phyloP scores from a whole-genome alignment of 2,329 filamentous ascomycete species.

The Neurospora sp. region DNA sequence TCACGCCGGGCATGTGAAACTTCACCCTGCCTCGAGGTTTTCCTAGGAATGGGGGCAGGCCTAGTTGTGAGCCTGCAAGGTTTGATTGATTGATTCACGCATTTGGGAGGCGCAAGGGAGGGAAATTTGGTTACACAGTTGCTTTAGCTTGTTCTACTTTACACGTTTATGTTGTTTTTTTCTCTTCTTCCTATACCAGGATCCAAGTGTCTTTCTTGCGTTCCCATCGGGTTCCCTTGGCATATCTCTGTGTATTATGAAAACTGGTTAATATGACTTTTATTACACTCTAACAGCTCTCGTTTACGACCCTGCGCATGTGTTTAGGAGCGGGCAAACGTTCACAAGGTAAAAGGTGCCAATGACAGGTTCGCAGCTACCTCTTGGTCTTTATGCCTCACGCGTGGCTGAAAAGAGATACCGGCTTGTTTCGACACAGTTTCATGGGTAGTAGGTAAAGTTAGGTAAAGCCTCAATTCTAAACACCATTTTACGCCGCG shows the following conservation, averaged over 20 bases:
- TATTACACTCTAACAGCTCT: background rate
- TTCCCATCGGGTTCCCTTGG: background rate
- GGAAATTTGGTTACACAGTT: constrained; percentile 1
- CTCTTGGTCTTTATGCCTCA: background rate
- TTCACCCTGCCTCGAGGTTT: constrained; percentile 1
- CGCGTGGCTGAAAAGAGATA: background rate
- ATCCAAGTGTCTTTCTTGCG: background rate
- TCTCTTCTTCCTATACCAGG: background rate
- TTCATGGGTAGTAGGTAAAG: background rate
- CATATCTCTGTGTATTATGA: background rate
- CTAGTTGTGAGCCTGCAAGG: background rate
- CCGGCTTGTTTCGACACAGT: background rate
- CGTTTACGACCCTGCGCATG: background rate
- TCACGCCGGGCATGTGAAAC: background rate
- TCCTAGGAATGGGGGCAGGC: background rate
- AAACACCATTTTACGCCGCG: background rate
- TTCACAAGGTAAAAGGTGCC: background rate
- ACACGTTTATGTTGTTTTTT: background rate
- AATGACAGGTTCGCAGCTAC: background rate
- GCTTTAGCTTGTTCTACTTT: constrained; percentile 1
- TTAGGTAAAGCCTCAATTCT: background rate
- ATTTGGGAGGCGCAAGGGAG: constrained; percentile 2
- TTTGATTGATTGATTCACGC: background rate
- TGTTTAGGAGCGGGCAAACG: background rate
- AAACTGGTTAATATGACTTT: background rate